A percentile compares a stretch with the other conserved stretches of the same genome.
phyloP scores from a whole-genome alignment of 305 asterid genomes.

The Vinca major region DNA sequence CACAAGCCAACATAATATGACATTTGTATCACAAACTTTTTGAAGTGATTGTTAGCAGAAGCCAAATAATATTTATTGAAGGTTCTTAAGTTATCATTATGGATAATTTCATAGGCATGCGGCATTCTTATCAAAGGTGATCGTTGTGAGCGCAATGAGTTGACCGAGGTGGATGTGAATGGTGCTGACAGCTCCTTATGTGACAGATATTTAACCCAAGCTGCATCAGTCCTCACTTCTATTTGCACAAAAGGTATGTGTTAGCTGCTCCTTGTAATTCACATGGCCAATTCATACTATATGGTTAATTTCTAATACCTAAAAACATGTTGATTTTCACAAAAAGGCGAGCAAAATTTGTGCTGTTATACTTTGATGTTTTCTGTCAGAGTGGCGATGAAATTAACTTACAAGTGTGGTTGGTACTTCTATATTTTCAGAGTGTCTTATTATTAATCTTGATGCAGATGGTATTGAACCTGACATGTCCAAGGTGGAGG shows the following conservation, averaged over 20 bases:
- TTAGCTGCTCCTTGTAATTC: slow-evolving; percentile 8
- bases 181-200: slow-evolving; percentile 44
- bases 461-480: slow-evolving; percentile 51
- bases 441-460: slow-evolving; percentile 12
- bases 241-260: slow-evolving; percentile 53
- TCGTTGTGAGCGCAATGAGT: slow-evolving; percentile 33
- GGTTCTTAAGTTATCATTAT: slow-evolving; percentile 1
- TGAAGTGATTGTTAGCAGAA: not conserved
- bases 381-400: not conserved
- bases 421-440: slow-evolving; percentile 3
- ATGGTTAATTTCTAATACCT: slow-evolving; percentile 1
- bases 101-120: slow-evolving; percentile 53
- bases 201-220: slow-evolving; percentile 51
- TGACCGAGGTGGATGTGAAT: slow-evolving; percentile 44
- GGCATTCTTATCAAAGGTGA: slow-evolving; percentile 53
- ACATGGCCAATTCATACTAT: not conserved
- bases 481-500: slow-evolving; percentile 54
- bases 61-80: not conserved
- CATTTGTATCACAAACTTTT: not conserved
- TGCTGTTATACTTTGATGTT: not conserved
- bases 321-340: slow-evolving; percentile 2
- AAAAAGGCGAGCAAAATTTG: not conserved
- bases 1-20: not conserved
- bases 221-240: slow-evolving; percentile 45
- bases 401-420: not conserved